These are phyloP conservation scores for Crucibulum laeve DNA, from an alignment of 768 basidiomycete genomes.

Conservation along the genomic window DNA sequence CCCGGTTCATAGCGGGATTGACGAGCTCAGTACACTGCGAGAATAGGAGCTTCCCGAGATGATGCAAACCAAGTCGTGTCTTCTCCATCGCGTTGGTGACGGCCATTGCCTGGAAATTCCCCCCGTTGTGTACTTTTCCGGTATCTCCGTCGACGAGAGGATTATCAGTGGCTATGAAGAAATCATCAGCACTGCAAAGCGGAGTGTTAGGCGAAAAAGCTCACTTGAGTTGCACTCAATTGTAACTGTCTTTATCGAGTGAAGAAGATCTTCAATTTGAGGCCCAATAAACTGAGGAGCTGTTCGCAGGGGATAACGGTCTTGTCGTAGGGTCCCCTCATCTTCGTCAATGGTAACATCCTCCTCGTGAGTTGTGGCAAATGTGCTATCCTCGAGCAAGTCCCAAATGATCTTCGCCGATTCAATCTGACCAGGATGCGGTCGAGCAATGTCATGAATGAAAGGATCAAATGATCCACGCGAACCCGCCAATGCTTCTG, in stretches of 20 bases:
- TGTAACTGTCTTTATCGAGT: conserved; percentile 58
- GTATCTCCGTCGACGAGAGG: conserved; percentile 72
- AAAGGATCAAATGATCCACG: conserved; percentile 74
- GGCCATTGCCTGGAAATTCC: conserved; percentile 88
- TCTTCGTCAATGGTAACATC: conserved; percentile 75
- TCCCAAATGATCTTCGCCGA: conserved; percentile 64
- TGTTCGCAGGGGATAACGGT: conserved; percentile 72
- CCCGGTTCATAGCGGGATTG: conserved; percentile 76
- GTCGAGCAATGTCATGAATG: conserved; percentile 70
- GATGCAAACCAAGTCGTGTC: conserved; percentile 67
- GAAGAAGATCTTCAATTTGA: conserved; percentile 74
- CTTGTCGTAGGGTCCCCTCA: conserved; percentile 71
- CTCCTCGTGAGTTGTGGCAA: conserved; percentile 64
- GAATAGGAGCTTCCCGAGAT: conserved; percentile 68
- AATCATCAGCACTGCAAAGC: conserved; percentile 2
- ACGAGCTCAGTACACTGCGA: conserved; percentile 66
- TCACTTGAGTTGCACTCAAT: conserved; percentile 80
- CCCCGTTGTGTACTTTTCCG: conserved; percentile 70
- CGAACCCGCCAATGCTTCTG: conserved; percentile 75
- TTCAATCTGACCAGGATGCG: conserved; percentile 80
- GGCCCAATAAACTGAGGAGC: conserved; percentile 85
- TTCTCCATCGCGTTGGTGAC: conserved; percentile 89
- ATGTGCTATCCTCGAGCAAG: conserved; percentile 62
- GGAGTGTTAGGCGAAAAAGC: conserved; percentile 15
- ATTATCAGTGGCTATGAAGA: conserved; percentile 76